These are phyloP conservation scores for Phoenix dactylifera DNA, from an alignment of 176 grass and related monocot genomes.

Conservation along the genomic window DNA sequence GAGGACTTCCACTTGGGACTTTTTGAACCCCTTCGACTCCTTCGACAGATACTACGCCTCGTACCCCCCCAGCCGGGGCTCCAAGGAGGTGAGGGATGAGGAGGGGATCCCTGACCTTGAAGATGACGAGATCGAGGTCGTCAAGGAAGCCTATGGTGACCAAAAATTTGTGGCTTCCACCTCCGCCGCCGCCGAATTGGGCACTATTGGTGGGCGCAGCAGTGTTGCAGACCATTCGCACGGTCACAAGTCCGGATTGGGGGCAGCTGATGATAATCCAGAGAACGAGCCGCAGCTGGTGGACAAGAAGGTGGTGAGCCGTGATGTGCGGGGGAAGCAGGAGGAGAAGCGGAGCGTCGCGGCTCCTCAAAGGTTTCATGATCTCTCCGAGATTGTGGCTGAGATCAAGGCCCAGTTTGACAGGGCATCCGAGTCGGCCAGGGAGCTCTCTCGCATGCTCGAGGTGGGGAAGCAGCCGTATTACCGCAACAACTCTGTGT, in stretches of 20 bases:
- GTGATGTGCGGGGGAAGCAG: constrained; percentile 1
- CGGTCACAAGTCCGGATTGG: constrained; percentile 7
- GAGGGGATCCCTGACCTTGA: constrained; percentile 95
- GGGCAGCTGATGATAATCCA: background rate
- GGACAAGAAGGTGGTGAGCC: constrained; percentile 39
- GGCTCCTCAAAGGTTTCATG: constrained; percentile 8
- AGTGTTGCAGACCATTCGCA: constrained; percentile 4
- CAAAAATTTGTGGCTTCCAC: constrained; percentile 4
- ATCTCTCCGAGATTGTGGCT: constrained; percentile 25
- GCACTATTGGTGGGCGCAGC: constrained; percentile 4
- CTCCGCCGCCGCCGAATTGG: constrained; percentile 1
- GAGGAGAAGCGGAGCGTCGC: background rate
- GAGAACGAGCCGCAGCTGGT: constrained; percentile 18
- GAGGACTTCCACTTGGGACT: constrained; percentile 65
- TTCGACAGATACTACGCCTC: constrained; percentile 34
- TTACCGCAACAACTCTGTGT: constrained; percentile 33
- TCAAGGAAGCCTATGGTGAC: constrained; percentile 39
- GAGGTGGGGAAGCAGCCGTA: constrained; percentile 58
- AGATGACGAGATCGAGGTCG: constrained; percentile 35
- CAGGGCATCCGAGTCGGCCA: constrained; percentile 40
- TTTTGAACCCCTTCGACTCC: constrained; percentile 64
- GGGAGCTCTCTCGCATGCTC: constrained; percentile 45
- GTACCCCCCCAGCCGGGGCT: constrained; percentile 75
- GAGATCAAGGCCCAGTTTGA: constrained; percentile 57
- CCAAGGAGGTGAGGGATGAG: constrained; percentile 81